These are phyloP conservation scores for Pythium biforme DNA, from an alignment of 352 stramenopile genomes.

Conservation along the genomic window DNA sequence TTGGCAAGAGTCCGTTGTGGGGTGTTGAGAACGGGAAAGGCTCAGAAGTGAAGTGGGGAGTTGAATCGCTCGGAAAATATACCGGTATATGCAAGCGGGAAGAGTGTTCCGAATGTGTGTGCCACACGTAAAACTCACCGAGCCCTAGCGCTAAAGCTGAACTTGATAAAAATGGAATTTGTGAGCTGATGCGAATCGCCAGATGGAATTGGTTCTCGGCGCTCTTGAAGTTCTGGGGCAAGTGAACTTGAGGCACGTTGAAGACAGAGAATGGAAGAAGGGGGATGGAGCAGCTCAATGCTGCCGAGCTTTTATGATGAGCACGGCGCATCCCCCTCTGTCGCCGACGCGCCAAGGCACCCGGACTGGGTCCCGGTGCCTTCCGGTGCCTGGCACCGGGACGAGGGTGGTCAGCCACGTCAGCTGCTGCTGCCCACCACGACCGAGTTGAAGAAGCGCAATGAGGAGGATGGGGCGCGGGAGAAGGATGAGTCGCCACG, in stretches of 20 bases:
- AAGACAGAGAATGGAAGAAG: constrained; percentile 5
- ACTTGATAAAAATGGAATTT: constrained; percentile 8
- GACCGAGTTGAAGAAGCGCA: constrained; percentile 23
- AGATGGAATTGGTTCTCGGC: not conserved
- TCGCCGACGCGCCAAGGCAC: constrained; percentile 2
- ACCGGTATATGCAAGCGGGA: not conserved
- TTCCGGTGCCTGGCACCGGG: too few relatives aligned
- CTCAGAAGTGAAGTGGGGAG: constrained; percentile 14
- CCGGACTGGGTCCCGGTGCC: too few relatives aligned
- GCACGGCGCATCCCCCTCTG: constrained; percentile 1
- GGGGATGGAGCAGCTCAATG: not conserved
- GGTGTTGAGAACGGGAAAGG: constrained; percentile 11
- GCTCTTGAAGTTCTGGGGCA: not conserved
- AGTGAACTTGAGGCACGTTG: constrained; percentile 1
- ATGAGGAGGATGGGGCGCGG: constrained; percentile 17
- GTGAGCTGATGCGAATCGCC: constrained; percentile 1
- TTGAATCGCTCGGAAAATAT: not conserved
- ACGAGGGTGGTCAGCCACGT: constrained; percentile 8
- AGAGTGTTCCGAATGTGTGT: constrained; percentile 21
- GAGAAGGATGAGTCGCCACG: not conserved
- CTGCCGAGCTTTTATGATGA: not conserved
- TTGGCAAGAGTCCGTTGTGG: too few relatives aligned
- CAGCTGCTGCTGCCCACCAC: constrained; percentile 7
- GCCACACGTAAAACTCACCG: constrained; percentile 3
- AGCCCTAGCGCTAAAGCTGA: constrained; percentile 3